Base-by-base conservation (phyloP, 495 filamentous ascomycete species). In the Aspergillus conjunctus region DNA sequence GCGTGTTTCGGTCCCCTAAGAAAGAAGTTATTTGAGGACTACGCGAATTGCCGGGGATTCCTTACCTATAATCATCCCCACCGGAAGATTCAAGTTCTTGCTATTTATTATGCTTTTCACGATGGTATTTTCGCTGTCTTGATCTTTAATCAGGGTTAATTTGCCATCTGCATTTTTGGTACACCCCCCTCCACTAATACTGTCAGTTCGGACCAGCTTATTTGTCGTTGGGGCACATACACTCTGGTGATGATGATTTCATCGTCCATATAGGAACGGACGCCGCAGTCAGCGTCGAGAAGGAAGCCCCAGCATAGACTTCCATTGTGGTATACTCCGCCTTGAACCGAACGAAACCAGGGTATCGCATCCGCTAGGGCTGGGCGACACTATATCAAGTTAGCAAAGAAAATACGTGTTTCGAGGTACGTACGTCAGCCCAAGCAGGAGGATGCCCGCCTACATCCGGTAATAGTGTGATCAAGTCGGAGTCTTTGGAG, bases 171-270 rank as follows among this genome's bases (percentile, higher is more conserved):
- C 74, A 56, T 81, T 70, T 9, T 67, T 69, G 17, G 70, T 67
- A 15, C 58, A 68, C 10, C 69, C 72, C 15, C 85, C 87, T 34
- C 87, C 85, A 20, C 87, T 88, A 37, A 68, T 69, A 41, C 12
- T 18, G 32, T 77, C 51, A 77, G 62, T 64, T 34, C 39, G 11
- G 14, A 49, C 37, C 33, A 18, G 26, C 2, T 45, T 15, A 51
- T 9, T n/a, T 33, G 9, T 9, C 7, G 15, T 26, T 26, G n/a
- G 17, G 10, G 26, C 9, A 78, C 87, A 74, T 73, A 91, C 89
- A 81, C 67, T 62, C 83, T 74, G 9, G 85, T 83, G 37, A 95
- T 88, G 22, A 92, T 75, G 12, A 93, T 71, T 50, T 90, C 82
- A 1, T 81, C 78, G 37, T 82, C 81, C 17, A 91, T 81, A 48